Conservation (phyloP, 192 early-diverging fungal species). For the Coemansia reversa region DNA sequence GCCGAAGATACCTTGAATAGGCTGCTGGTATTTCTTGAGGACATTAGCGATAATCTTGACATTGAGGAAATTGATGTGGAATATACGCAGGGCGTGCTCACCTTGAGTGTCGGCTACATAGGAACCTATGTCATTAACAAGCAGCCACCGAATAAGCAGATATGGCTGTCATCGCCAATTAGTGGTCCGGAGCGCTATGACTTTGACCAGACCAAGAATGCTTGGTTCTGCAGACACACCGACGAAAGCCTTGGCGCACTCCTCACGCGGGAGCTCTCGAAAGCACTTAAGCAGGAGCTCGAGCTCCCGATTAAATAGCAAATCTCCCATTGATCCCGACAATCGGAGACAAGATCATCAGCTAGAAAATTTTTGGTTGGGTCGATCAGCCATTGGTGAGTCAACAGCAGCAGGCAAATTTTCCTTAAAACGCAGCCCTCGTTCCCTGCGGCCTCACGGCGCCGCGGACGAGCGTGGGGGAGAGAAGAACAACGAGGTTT, state of each 20-base stretch:
- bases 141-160: constrained; percentile 97
- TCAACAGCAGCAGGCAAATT: no score
- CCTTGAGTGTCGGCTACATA: constrained; percentile 67
- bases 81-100: constrained; percentile 86
- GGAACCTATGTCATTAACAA: constrained; percentile 98
- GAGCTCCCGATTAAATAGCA: constrained; percentile 50
- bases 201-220: constrained; percentile 57
- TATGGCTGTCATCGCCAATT: constrained; percentile 92
- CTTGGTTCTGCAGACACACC: constrained; percentile 79
- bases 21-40: constrained; percentile 74
- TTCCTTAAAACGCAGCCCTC: no score
- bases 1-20: constrained; percentile 63
- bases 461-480: no score
- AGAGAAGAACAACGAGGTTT: no score
- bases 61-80: constrained; percentile 76
- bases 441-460: no score
- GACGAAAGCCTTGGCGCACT: constrained; percentile 67
- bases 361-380: no score
- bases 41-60: constrained; percentile 67
- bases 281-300: constrained; percentile 50
- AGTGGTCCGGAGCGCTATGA: constrained; percentile 89
- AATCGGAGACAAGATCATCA: no score
- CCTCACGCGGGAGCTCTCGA: constrained; percentile 66
- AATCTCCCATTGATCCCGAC: not conserved
- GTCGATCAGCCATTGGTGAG: no score